phyloP scores from a whole-genome alignment of 768 basidiomycete genomes.

The Amylocystis lapponica region DNA sequence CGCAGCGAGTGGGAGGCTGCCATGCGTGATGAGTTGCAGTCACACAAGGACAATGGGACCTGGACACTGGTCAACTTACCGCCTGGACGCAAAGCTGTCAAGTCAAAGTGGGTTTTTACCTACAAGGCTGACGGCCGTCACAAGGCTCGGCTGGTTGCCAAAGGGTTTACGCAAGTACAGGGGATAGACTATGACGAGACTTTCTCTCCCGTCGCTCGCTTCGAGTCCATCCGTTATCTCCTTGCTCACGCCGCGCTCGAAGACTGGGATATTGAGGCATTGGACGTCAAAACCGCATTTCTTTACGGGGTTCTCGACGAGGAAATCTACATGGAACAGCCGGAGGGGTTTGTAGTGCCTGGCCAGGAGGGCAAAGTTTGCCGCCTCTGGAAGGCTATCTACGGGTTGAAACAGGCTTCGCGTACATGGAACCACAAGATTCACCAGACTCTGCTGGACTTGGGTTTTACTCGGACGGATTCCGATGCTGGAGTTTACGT shows the following conservation, averaged over 20 bases:
- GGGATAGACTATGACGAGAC: conserved; percentile 24
- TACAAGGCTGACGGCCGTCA: conserved; percentile 20
- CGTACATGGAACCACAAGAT: conserved; percentile 23
- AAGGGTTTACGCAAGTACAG: conserved; percentile 27
- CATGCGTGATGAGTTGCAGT: too few species aligned
- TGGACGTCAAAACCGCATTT: conserved; percentile 23
- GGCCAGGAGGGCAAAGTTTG: conserved; percentile 16
- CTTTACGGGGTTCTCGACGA: conserved; percentile 24
- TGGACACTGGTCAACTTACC: too few species aligned
- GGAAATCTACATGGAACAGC: conserved; percentile 25
- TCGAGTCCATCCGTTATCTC: conserved; percentile 17
- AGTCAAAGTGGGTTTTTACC: conserved; percentile 23
- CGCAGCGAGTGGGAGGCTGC: too few species aligned
- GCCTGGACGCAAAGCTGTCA: conserved; percentile 20
- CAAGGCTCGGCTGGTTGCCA: conserved; percentile 24
- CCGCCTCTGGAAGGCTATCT: conserved; percentile 23
- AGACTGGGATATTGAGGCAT: conserved; percentile 18
- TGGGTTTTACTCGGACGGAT: conserved; percentile 21
- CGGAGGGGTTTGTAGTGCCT: conserved; percentile 14
- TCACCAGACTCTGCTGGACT: conserved; percentile 2
- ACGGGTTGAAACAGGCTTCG: conserved; percentile 31
- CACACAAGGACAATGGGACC: too few species aligned
- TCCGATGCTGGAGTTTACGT: conserved; percentile 8
- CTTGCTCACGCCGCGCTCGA: conserved; percentile 20
- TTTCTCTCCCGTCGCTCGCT: conserved; percentile 25